Evolutionary conservation across 352 stramenopile genomes (phyloP), one percentile per base, ranked within the genome.

Genomic region (Lagenidium sp.): DNA sequence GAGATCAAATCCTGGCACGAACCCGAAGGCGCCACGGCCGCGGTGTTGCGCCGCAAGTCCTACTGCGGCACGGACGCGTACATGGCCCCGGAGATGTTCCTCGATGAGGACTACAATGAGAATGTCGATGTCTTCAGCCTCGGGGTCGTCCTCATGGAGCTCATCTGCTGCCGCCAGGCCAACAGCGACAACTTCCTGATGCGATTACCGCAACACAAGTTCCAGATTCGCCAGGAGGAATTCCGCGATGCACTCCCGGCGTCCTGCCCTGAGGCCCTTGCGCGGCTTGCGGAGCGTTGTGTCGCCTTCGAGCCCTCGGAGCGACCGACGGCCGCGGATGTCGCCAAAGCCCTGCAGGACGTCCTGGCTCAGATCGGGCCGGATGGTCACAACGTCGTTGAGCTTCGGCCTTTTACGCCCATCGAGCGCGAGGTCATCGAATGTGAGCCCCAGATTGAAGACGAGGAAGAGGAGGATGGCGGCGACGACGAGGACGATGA

Each of bases 51-150:
- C 0, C 66, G 81, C 38, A 93, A 91, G 51, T 93, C 81, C 29
- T 88, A 91, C 55, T 93, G 81, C 45, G 81, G 81, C 26, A 93
- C 81, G 24, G 81, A 93, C 50, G 79, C 76, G 19, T 92, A 87
- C 65, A 87, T 87, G 71, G 77, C 77, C 10, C 77, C 77, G 0
- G 77, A 90, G 46, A 87, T 90, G 72, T 87, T 90, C 41, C 57
- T 90, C 34, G 72, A 85, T 47, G 74, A 90, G 24, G 77, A 90
- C 53, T 90, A 90, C 55, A 76, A 87, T 47, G 75, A 88, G 16
- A 85, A 79, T 29, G 78, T 87, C 13, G 81, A 93, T 53, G 72
- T 89, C 22, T 93, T 90, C 47, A 88, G 76, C 55, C 88, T 85
- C 40, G 81, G 81, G 19, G 64, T 93, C 36, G 79, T 93, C 50